phyloP scores from a whole-genome alignment of 257 asterid genomes.

The Solanum phureja region DNA sequence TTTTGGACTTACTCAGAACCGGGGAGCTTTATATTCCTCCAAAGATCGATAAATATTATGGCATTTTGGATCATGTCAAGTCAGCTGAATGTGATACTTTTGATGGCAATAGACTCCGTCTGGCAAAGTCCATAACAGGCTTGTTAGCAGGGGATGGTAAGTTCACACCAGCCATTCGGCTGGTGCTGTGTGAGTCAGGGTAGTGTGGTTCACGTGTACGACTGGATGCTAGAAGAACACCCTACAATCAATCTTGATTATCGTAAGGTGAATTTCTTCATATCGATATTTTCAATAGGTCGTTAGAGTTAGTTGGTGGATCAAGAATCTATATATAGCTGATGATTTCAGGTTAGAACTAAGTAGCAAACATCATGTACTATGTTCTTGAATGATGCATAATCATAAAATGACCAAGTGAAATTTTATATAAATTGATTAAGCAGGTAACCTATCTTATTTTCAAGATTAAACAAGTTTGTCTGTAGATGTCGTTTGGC shows the following conservation, averaged over 20 bases:
- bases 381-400: background rate
- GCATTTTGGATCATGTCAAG: conserved; percentile 56
- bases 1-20: conserved; percentile 72
- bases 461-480: too few species aligned
- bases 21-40: conserved; percentile 69
- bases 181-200: conserved; percentile 14
- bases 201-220: conserved; percentile 69
- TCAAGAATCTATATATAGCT: background rate
- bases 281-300: background rate
- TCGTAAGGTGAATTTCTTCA: conserved; percentile 37
- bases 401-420: too few species aligned
- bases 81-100: conserved; percentile 68
- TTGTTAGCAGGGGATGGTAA: conserved; percentile 50
- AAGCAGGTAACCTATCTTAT: too few species aligned
- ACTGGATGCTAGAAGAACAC: conserved; percentile 77
- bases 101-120: conserved; percentile 61
- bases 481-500: too few species aligned
- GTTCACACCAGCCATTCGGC: background rate
- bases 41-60: conserved; percentile 49
- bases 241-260: conserved; percentile 65
- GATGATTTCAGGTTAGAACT: background rate
- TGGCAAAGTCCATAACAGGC: conserved; percentile 30
- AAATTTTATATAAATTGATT: too few species aligned
- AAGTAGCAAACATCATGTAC: background rate
- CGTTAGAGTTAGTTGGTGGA: background rate